A percentile compares a stretch with the other conserved stretches of the same genome.
Conservation (phyloP, 352 stramenopile species). For the Phytopythium ostracodes region DNA sequence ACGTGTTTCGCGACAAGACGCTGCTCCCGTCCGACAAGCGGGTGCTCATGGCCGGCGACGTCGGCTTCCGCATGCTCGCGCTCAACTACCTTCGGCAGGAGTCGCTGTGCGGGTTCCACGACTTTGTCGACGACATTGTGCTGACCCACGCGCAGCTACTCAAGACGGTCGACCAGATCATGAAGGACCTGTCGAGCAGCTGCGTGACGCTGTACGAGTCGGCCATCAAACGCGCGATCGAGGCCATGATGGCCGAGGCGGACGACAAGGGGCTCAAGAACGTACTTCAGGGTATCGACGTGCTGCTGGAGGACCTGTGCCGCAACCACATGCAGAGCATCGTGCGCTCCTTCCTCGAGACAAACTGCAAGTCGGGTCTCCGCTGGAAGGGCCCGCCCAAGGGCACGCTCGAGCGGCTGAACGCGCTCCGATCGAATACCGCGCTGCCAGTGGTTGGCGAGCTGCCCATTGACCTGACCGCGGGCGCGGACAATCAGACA, state of each 20-base stretch:
- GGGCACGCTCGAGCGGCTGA: conserved; percentile 20
- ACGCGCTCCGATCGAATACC: conserved; percentile 10
- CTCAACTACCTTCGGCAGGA: conserved; percentile 34
- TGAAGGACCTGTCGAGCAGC: conserved; percentile 41
- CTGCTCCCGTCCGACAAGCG: conserved; percentile 30
- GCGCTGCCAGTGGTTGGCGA: not conserved
- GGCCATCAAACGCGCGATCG: conserved; percentile 29
- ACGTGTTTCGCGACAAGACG: conserved; percentile 21
- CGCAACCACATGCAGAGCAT: conserved; percentile 59
- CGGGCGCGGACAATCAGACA: not conserved
- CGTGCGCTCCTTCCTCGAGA: conserved; percentile 43
- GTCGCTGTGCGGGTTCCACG: conserved; percentile 47
- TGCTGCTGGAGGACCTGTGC: conserved; percentile 41
- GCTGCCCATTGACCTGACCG: not conserved
- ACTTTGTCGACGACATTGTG: conserved; percentile 56
- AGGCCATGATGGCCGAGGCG: conserved; percentile 27
- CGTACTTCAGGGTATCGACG: conserved; percentile 40
- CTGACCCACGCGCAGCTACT: conserved; percentile 39
- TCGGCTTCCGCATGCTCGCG: conserved; percentile 26
- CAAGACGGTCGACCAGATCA: conserved; percentile 33
- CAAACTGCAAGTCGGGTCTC: conserved; percentile 34
- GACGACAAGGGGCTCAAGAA: conserved; percentile 22
- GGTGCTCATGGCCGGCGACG: conserved; percentile 23
- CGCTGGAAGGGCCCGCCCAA: conserved; percentile 21
- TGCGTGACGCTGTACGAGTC: conserved; percentile 45